A percentile compares a stretch with the other conserved stretches of the same genome.
Conservation (phyloP, 768 basidiomycete genomes). For the Russula foetens region DNA sequence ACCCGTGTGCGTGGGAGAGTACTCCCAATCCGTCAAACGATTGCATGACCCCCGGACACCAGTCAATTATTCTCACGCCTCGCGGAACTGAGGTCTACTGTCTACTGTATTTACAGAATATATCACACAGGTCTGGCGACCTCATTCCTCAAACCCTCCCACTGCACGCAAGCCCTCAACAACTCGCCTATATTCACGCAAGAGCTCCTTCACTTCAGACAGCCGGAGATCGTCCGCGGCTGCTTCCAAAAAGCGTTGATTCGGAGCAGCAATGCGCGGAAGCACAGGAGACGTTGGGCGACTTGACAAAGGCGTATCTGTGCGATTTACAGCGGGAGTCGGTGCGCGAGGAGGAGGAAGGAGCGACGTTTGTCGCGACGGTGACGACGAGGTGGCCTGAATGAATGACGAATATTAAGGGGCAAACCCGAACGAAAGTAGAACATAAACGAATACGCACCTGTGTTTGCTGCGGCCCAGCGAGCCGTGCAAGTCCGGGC, state of each 20-base stretch:
- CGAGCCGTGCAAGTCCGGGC: constrained; percentile 45
- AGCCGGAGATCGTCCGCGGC: constrained; percentile 69
- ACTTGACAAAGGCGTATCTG: constrained; percentile 34
- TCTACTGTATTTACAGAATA: background rate
- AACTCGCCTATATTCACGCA: constrained; percentile 74
- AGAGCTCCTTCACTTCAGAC: constrained; percentile 70
- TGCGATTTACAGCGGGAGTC: constrained; percentile 26
- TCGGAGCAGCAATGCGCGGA: constrained; percentile 50
- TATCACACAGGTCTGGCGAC: background rate
- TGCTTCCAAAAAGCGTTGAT: constrained; percentile 62
- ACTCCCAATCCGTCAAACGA: background rate
- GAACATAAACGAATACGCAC: constrained; percentile 1
- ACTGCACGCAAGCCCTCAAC: constrained; percentile 57
- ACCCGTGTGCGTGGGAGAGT: constrained; percentile 7
- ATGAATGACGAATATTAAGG: constrained; percentile 19
- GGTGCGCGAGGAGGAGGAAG: constrained; percentile 24
- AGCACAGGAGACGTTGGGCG: constrained; percentile 33
- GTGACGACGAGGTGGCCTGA: constrained; percentile 31
- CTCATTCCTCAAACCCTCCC: constrained; percentile 34
- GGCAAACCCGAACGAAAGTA: background rate
- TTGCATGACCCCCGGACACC: background rate
- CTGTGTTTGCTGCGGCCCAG: constrained; percentile 17
- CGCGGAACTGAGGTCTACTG: no score
- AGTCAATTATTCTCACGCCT: no score
- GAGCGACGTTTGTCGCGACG: constrained; percentile 35